These are phyloP conservation scores for Ochetophila trinervis DNA, from an alignment of 306 rosid species.

Conservation along the genomic window DNA sequence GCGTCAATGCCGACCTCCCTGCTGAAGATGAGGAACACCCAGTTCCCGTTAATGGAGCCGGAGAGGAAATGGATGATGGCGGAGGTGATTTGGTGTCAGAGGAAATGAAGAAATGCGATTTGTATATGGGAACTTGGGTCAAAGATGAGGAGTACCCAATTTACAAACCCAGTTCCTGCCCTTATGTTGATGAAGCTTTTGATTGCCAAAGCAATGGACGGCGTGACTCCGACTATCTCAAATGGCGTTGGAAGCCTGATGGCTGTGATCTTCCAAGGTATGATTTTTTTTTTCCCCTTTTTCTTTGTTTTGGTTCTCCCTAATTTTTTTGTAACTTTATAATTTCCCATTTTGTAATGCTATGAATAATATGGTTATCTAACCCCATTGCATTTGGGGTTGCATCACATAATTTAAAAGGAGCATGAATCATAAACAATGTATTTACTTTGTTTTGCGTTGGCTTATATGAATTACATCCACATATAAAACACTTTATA, in stretches of 20 bases:
- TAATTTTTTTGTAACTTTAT: too few relatives aligned
- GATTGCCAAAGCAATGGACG: slow-evolving; percentile 80
- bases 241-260: slow-evolving; percentile 94
- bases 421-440: too few relatives aligned
- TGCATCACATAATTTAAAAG: too few relatives aligned
- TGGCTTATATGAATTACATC: too few relatives aligned
- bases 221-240: slow-evolving; percentile 53
- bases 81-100: slow-evolving; percentile 13
- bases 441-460: too few relatives aligned
- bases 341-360: neutral
- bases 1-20: slow-evolving; percentile 7
- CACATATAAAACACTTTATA: too few relatives aligned
- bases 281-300: neutral
- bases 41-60: slow-evolving; percentile 14
- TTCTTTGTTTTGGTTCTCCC: neutral
- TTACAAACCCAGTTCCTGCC: slow-evolving; percentile 74
- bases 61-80: slow-evolving; percentile 21
- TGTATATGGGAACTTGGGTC: slow-evolving; percentile 77
- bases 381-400: neutral
- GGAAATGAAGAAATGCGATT: slow-evolving; percentile 49
- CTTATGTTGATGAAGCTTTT: slow-evolving; percentile 89
- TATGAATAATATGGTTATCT: neutral
- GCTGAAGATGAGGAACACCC: slow-evolving; percentile 4
- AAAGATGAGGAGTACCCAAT: slow-evolving; percentile 65
- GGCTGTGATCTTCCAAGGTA: slow-evolving; percentile 87